A percentile compares a stretch with the other conserved stretches of the same genome.
phyloP scores from a whole-genome alignment of 164 flowering plant species.

The Macadamia tetraphylla region DNA sequence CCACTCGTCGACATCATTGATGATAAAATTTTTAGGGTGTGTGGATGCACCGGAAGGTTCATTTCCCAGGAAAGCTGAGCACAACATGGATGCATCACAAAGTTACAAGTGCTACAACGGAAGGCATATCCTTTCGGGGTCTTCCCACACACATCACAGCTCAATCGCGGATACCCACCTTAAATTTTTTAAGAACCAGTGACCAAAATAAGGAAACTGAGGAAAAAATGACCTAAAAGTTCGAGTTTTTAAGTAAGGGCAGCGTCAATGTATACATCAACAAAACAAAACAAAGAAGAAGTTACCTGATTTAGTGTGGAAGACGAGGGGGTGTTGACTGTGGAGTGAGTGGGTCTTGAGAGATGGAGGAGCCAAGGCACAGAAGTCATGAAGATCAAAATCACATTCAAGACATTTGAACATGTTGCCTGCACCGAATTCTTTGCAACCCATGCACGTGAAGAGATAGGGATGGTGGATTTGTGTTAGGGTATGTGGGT shows the following conservation, averaged over 20 bases:
- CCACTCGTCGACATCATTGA: slow-evolving; percentile 7
- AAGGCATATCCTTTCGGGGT: slow-evolving; percentile 50
- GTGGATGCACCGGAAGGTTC: slow-evolving; percentile 40
- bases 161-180: slow-evolving; percentile 45
- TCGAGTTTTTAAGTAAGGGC: no score
- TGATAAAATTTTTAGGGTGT: slow-evolving; percentile 39
- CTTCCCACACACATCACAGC: slow-evolving; percentile 60
- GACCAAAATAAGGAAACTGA: background rate
- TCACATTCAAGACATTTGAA: slow-evolving; percentile 59
- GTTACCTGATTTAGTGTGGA: slow-evolving; percentile 40
- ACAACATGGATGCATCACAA: slow-evolving; percentile 80
- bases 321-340: slow-evolving; percentile 51
- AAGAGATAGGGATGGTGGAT: slow-evolving; percentile 39
- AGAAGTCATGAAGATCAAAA: slow-evolving; percentile 67
- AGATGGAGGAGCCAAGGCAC: slow-evolving; percentile 57
- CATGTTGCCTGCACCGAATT: slow-evolving; percentile 62
- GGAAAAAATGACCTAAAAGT: no score
- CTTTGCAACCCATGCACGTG: slow-evolving; percentile 74
- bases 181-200: background rate
- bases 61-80: slow-evolving; percentile 48
- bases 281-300: background rate
- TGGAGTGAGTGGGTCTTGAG: slow-evolving; percentile 61
- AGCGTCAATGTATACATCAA: no score
- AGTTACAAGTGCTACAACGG: slow-evolving; percentile 57
- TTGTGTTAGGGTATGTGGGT: slow-evolving; percentile 45